Evolutionary conservation across 1,139 yeast genomes (phyloP), one percentile per base, ranked within the genome.

Genomic region (Yamadazyma epiphylla): DNA sequence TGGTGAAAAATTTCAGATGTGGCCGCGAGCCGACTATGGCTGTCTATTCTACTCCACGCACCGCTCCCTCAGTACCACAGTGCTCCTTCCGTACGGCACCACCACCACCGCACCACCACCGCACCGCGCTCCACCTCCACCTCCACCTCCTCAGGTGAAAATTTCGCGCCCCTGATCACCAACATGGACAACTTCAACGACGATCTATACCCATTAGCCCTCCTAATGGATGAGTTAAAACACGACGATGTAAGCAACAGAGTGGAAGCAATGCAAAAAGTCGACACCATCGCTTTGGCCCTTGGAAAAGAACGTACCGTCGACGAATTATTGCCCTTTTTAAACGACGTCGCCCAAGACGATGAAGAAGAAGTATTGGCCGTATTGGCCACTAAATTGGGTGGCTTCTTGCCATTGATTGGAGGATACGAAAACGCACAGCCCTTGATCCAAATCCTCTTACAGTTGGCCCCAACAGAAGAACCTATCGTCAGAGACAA

Each of bases 361-460:
- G 99, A 94, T 55, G 98, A 94, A 59, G 99, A 94, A 57, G 99
- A 94, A 59, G 96, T 94, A 6, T 81, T 91, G 58, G 87, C 96
- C 1, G 94, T 88, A 13, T 72, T 94, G 44, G 97, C 97, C 3
- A 85, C 83, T 45, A 91, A 89, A 62, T 64, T 94, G 45, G 95
- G 95, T 25, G 77, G 76, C 35, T 91, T 94, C 53, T 77, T 89
- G 23, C 95, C 96, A 44, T 51, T 64, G 41, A 78, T 94, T 37
- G 98, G 98, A 25, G 98, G 98, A 19, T 70, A 81, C 28, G 77
- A 80, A 45, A 70, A 80, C 56, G 85, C 91, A 26, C 78, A 84
- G 40, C 71, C 83, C 11, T 65, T 94, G 45, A 70, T 94, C 39
- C 89, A 91, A 27, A 85, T 89, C n/a, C 71, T 94, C 52, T 89